Conservation (phyloP, 805 yeast species). For the Candida piceae region DNA sequence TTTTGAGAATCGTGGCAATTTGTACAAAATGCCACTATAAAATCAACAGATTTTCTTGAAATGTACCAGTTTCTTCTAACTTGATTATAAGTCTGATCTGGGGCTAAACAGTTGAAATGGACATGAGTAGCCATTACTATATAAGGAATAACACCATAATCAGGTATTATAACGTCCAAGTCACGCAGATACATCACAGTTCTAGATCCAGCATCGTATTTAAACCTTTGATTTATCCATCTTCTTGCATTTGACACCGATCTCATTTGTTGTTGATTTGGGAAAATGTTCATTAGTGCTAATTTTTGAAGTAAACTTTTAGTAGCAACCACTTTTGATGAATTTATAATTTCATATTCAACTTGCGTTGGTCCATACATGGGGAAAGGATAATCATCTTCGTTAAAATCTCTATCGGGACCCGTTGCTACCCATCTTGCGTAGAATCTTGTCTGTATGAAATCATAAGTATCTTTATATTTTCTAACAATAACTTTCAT, state of each 20-base stretch:
- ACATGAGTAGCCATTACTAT: constrained; percentile 28
- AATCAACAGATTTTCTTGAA: constrained; percentile 25
- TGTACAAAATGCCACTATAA: constrained; percentile 19
- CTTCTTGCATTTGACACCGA: constrained; percentile 28
- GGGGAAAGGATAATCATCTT: constrained; percentile 20
- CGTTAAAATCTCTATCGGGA: constrained; percentile 4
- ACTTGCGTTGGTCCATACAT: constrained; percentile 31
- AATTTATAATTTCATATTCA: constrained; percentile 25
- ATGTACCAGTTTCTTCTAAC: constrained; percentile 28
- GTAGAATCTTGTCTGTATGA: constrained; percentile 20
- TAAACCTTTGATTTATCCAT: constrained; percentile 30
- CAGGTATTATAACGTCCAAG: constrained; percentile 25
- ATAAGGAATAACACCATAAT: constrained; percentile 25
- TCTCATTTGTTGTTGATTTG: constrained; percentile 27
- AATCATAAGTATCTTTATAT: constrained; percentile 19
- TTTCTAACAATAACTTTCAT: constrained; percentile 10
- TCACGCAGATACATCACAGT: constrained; percentile 26
- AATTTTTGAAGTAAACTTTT: constrained; percentile 22
- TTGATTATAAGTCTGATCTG: constrained; percentile 22
- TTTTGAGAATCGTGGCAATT: constrained; percentile 15
- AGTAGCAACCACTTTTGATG: constrained; percentile 26
- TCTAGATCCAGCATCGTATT: constrained; percentile 12
- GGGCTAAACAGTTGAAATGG: constrained; percentile 19
- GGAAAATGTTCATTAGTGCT: constrained; percentile 18
- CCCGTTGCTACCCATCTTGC: constrained; percentile 21